Conservation (phyloP, 2,329 filamentous ascomycete species). For the Arthroderma sp. region DNA sequence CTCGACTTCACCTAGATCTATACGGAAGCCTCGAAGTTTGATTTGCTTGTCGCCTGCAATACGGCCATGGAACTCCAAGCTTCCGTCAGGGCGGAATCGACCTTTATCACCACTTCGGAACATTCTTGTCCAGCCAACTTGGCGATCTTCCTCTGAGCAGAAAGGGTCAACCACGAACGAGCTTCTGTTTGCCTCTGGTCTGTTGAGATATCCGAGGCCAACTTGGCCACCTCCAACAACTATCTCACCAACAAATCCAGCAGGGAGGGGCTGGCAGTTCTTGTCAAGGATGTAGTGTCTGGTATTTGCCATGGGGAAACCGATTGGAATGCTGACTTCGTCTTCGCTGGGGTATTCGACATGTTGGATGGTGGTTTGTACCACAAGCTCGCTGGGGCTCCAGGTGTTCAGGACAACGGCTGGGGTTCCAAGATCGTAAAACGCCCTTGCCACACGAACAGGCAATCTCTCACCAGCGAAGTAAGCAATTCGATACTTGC, state of each 20-base stretch:
- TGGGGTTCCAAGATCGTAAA: slow-evolving; percentile 12
- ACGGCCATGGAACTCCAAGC: slow-evolving; percentile 18
- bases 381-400: slow-evolving; percentile 16
- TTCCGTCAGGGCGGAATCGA: slow-evolving; percentile 16
- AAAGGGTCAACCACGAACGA: slow-evolving; percentile 14
- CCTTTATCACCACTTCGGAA: slow-evolving; percentile 19
- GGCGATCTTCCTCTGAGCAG: slow-evolving; percentile 8
- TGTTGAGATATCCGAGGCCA: slow-evolving; percentile 13
- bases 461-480: slow-evolving; percentile 16
- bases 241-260: slow-evolving; percentile 33
- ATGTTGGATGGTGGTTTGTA: slow-evolving; percentile 22
- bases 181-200: slow-evolving; percentile 4
- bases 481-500: slow-evolving; percentile 14
- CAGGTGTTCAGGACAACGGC: slow-evolving; percentile 16
- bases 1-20: slow-evolving; percentile 36
- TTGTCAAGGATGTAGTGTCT: slow-evolving; percentile 31
- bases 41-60: slow-evolving; percentile 16
- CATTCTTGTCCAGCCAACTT: slow-evolving; percentile 14
- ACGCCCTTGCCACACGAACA: slow-evolving; percentile 37
- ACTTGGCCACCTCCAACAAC: slow-evolving; percentile 23
- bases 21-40: slow-evolving; percentile 18
- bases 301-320: slow-evolving; percentile 25
- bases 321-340: slow-evolving; percentile 36
- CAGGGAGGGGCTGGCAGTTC: slow-evolving; percentile 26
- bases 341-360: slow-evolving; percentile 40